phyloP scores from a whole-genome alignment of 2,329 filamentous ascomycete genomes.

The Sporothrix pseudoabietina region DNA sequence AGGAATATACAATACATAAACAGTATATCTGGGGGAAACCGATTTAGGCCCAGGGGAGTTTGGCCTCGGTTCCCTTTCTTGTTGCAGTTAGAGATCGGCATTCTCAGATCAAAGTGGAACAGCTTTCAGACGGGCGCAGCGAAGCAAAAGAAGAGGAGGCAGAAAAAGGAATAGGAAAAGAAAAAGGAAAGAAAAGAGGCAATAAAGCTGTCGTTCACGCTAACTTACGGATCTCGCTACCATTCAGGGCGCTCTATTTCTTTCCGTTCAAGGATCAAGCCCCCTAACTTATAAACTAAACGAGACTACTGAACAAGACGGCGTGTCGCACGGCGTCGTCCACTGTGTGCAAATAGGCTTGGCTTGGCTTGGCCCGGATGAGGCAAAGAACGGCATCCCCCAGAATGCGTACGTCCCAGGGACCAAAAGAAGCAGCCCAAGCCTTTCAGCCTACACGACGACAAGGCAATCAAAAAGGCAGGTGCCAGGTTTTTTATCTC shows the following conservation, averaged over 20 bases:
- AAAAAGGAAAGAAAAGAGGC: not conserved
- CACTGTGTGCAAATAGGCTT: not conserved
- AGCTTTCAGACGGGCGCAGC: not conserved
- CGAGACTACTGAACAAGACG: not conserved
- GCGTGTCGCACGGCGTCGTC: not conserved
- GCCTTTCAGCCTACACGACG: not conserved
- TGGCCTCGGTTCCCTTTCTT: slow-evolving; percentile 7
- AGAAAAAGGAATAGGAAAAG: not conserved
- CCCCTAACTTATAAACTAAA: not conserved
- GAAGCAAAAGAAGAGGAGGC: not conserved
- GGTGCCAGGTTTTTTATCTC: slow-evolving; percentile 8
- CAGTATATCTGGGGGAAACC: not conserved
- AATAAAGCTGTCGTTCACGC: slow-evolving; percentile 10
- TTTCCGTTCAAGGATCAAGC: not conserved
- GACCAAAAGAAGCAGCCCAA: not conserved
- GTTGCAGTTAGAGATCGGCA: slow-evolving; percentile 14
- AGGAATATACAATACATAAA: not conserved
- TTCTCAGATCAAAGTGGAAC: not conserved
- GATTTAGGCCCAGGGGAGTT: not conserved
- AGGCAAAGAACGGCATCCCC: not conserved
- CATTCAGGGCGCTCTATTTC: not conserved
- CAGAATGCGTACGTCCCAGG: slow-evolving; percentile 1
- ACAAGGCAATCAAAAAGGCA: not conserved
- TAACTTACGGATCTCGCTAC: not conserved
- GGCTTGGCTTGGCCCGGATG: not conserved